A percentile compares a stretch with the other conserved stretches of the same genome.
phyloP scores from a whole-genome alignment of 306 rosid species.

The Hippophae tibetana region DNA sequence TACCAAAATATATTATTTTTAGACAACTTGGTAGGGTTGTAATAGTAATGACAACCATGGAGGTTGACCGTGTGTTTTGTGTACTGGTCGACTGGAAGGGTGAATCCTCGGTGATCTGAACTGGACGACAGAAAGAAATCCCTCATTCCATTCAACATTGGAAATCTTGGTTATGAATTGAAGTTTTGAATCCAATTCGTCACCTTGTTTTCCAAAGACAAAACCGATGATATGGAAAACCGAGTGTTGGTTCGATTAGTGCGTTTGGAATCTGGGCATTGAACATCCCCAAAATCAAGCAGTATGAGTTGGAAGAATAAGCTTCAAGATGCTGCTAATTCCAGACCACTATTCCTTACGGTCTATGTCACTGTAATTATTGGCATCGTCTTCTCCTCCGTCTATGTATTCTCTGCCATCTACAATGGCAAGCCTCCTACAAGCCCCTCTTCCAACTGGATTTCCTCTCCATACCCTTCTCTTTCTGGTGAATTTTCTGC shows the following conservation, averaged over 20 bases:
- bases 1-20: too few species aligned
- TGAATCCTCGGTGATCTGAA: background rate
- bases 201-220: too few species aligned
- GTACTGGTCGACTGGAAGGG: background rate
- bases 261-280: too few species aligned
- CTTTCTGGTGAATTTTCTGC: constrained; percentile 28
- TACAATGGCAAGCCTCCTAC: constrained; percentile 38
- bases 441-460: constrained; percentile 27
- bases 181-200: too few species aligned
- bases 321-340: constrained; percentile 41
- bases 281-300: background rate
- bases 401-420: constrained; percentile 63
- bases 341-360: constrained; percentile 62
- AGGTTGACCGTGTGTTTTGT: background rate
- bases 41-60: background rate
- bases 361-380: constrained; percentile 47
- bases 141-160: too few species aligned
- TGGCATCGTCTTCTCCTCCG: constrained; percentile 56
- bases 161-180: too few species aligned
- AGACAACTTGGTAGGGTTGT: background rate
- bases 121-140: background rate
- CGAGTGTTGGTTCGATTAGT: too few species aligned
- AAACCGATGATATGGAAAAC: too few species aligned
- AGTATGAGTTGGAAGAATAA: constrained; percentile 38
- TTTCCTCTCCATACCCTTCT: constrained; percentile 23